A percentile compares a stretch with the other conserved stretches of the same genome.
Conservation (phyloP, 2,329 filamentous ascomycete species). For the Chaetomiaceae sp. region DNA sequence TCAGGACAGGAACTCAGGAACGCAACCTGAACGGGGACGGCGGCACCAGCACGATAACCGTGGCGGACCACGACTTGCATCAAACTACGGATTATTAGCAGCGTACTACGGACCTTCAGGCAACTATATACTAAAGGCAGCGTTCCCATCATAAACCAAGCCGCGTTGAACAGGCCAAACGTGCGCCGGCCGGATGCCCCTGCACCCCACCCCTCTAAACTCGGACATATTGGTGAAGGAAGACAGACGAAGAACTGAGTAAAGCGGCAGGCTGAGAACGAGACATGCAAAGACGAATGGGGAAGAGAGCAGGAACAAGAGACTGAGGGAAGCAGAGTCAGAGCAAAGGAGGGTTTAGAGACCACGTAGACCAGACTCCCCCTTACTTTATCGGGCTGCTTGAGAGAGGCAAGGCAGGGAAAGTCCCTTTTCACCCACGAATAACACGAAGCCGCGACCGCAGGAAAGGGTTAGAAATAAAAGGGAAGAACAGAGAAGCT, state of each 20-base stretch:
- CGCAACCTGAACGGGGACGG: too few relatives aligned
- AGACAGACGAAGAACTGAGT: neutral
- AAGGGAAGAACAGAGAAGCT: constrained; percentile 2
- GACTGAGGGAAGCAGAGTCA: too few relatives aligned
- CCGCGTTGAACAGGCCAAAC: constrained; percentile 7
- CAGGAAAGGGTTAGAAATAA: too few relatives aligned
- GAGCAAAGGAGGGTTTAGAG: too few relatives aligned
- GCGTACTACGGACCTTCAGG: constrained; percentile 4
- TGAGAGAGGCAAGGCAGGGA: too few relatives aligned
- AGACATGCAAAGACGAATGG: neutral
- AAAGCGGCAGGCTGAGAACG: neutral
- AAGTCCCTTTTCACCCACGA: neutral
- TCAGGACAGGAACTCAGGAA: too few relatives aligned
- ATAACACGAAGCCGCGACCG: neutral
- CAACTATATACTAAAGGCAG: constrained; percentile 11
- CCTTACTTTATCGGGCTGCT: too few relatives aligned
- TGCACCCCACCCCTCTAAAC: constrained; percentile 6
- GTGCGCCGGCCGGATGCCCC: constrained; percentile 13
- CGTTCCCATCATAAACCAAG: constrained; percentile 8
- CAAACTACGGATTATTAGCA: constrained; percentile 4
- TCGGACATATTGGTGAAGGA: constrained; percentile 7
- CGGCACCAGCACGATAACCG: too few relatives aligned
- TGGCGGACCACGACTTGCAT: neutral
- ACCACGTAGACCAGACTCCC: too few relatives aligned
- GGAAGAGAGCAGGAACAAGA: neutral